Evolutionary conservation across 139 green algal genomes (phyloP), one percentile per base, ranked within the genome.

Genomic region (Prasinococcaceae sp.): DNA sequence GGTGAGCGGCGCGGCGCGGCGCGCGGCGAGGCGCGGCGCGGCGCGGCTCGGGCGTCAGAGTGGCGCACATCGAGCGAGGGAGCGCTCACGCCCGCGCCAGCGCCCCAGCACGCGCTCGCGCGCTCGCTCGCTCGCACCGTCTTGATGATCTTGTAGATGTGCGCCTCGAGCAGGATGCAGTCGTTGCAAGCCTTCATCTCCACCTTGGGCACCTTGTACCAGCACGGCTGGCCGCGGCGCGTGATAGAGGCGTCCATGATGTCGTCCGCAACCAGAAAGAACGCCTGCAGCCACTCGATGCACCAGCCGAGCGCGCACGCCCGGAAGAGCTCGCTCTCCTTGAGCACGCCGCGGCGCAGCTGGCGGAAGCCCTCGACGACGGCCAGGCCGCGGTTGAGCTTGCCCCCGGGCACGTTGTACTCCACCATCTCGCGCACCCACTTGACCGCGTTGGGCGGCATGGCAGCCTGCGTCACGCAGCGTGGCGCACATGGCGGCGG

Each of bases 181-280:
- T 98, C 90, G 57, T 98, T 98, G 79, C 81, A 88, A 6, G 90
- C 90, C 41, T 93, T 74, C 68, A 95, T 70, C 8, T 84, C 85
- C 19, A 97, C 89, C 70, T 94, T 69, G 23, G 41, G 65, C 46
- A 83, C 37, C 50, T 79, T 81, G 70, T 94, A 98, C 90, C 90
- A 98, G 78, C 90, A 98, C 14, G 88, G 86, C 67, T 98, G 86
- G 6, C 90, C 90, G 2, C 90, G 61, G 17, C 90, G 70, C 0
- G 90, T 98, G 57, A 98, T 80, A 30, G 76, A 90, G 20, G 83
- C 77, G 60, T 98, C 90, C 90, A 98, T 98, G 63, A 98, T 95
- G 65, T 98, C 90, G 52, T 98, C 90, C 8, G 84, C 82, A 17
- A 98, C 90, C 30, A 98, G 74, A 67, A 98, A 98, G 66, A 88